A percentile compares a stretch with the other conserved stretches of the same genome.
Conservation (phyloP, 169 alveolate genomes). For the Blepharisma undulans region DNA sequence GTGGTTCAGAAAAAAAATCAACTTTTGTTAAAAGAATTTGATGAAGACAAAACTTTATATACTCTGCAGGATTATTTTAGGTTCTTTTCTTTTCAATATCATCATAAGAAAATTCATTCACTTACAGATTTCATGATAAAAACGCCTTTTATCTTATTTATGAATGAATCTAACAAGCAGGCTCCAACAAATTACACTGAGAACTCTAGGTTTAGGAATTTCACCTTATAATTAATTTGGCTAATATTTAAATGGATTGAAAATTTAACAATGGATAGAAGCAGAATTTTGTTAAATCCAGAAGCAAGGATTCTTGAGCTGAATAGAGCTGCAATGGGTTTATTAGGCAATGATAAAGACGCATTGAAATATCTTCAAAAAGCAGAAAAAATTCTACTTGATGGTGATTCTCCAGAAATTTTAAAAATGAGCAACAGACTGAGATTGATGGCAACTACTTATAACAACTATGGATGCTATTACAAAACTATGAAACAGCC, state of each 20-base stretch:
- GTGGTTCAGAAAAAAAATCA: background rate
- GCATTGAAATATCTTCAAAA: background rate
- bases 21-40: background rate
- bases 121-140: slow-evolving; percentile 13
- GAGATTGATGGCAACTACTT: slow-evolving; percentile 55
- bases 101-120: background rate
- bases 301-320: background rate
- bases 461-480: slow-evolving; percentile 75
- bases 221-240: background rate
- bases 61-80: background rate
- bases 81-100: background rate
- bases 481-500: slow-evolving; percentile 63
- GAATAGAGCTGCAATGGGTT: background rate
- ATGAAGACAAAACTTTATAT: background rate
- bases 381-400: background rate
- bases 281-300: background rate
- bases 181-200: background rate
- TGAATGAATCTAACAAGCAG: background rate
- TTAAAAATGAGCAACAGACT: background rate
- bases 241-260: background rate
- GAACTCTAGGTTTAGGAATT: background rate
- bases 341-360: background rate
- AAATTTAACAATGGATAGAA: background rate
- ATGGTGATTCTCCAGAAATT: background rate
- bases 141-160: background rate